phyloP scores from a whole-genome alignment of 2,329 filamentous ascomycete genomes.

The Zymoseptoria pseudotritici region DNA sequence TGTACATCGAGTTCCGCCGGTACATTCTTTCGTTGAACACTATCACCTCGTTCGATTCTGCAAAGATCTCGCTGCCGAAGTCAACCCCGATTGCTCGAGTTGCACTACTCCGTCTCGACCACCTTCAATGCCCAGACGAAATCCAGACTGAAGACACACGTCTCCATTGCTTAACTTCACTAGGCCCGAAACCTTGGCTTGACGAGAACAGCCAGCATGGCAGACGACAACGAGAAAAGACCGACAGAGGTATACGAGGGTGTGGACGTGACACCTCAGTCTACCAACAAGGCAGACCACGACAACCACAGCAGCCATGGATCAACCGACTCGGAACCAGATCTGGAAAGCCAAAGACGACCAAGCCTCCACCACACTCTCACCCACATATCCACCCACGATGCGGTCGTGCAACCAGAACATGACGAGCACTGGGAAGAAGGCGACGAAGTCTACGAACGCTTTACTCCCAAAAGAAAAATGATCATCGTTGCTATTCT shows the following conservation, averaged over 20 bases:
- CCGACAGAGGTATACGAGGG: not conserved
- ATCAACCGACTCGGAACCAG: not conserved
- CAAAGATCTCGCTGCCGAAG: not conserved
- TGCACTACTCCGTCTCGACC: not conserved
- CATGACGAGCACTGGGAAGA: conserved; percentile 32
- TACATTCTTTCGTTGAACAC: not conserved
- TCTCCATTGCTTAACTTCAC: not conserved
- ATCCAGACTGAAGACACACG: not conserved
- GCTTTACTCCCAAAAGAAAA: conserved; percentile 56
- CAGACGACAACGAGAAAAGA: not conserved
- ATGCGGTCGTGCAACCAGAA: conserved; percentile 16
- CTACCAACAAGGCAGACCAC: conserved; percentile 2
- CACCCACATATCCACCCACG: conserved; percentile 28
- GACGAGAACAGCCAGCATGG: not conserved
- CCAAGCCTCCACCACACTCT: conserved; percentile 20
- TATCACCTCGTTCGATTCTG: not conserved
- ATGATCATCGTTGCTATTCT: conserved; percentile 59
- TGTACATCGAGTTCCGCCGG: not conserved
- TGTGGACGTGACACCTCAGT: not conserved
- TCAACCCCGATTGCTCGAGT: not conserved
- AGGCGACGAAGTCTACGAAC: conserved; percentile 55
- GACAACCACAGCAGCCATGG: conserved; percentile 7
- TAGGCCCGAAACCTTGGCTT: not conserved
- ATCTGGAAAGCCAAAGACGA: conserved; percentile 7
- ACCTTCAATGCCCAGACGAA: not conserved